Conservation (phyloP, 495 filamentous ascomycete genomes). For the Penicillium steckii region DNA sequence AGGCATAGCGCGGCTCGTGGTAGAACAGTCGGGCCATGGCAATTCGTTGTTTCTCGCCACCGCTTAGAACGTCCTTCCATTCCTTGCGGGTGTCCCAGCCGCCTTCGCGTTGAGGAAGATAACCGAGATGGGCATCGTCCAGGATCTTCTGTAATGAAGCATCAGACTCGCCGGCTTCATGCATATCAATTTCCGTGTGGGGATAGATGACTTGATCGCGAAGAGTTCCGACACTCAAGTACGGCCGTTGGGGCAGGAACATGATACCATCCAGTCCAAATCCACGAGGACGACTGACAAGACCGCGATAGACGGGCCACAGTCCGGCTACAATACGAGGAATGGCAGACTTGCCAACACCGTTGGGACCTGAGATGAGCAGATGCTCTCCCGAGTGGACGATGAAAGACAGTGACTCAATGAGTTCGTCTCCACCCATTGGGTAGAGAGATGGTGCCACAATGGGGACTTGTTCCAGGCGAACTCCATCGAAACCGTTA, state of each 20-base stretch:
- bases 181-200: slow-evolving; percentile 92
- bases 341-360: slow-evolving; percentile 90
- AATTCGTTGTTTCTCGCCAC: slow-evolving; percentile 98
- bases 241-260: slow-evolving; percentile 95
- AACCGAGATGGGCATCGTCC: slow-evolving; percentile 80
- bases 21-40: slow-evolving; percentile 87
- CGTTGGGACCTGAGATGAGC: slow-evolving; percentile 92
- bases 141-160: slow-evolving; percentile 70
- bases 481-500: slow-evolving; percentile 90
- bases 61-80: slow-evolving; percentile 96
- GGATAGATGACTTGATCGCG: slow-evolving; percentile 98
- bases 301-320: slow-evolving; percentile 92
- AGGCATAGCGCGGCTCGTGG: slow-evolving; percentile 89
- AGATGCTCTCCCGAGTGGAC: slow-evolving; percentile 89
- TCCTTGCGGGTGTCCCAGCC: slow-evolving; percentile 97
- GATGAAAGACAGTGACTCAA: slow-evolving; percentile 83
- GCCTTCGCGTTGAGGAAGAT: slow-evolving; percentile 87
- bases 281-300: slow-evolving; percentile 80
- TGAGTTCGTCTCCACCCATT: slow-evolving; percentile 84
- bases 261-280: slow-evolving; percentile 90
- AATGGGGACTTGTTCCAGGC: slow-evolving; percentile 90
- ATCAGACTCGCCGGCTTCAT: slow-evolving; percentile 72
- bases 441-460: slow-evolving; percentile 80
- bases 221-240: slow-evolving; percentile 91
- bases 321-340: slow-evolving; percentile 87